Evolutionary conservation across 768 basidiomycete species (phyloP).

Genomic region (Xanthoconium purpureum): DNA sequence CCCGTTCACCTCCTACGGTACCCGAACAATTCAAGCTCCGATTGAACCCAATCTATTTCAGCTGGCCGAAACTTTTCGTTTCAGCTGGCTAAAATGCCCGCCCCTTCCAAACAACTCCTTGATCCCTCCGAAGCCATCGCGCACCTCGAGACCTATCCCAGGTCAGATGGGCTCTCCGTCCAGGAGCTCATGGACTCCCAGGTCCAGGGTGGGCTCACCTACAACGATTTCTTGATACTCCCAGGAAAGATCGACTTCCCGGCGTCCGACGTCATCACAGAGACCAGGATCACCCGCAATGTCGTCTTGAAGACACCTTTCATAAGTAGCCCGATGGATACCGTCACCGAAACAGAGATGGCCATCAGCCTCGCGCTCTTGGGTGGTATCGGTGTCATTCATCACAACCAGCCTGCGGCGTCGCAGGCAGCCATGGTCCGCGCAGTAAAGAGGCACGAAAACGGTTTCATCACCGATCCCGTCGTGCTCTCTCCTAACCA

Average conservation of each 20-base stretch:
- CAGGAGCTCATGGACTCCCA: conserved; percentile 84
- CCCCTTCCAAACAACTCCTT: conserved; percentile 43
- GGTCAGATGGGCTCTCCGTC: conserved; percentile 80
- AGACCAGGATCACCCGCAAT: conserved; percentile 87
- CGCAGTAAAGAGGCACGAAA: conserved; percentile 97
- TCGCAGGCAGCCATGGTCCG: conserved; percentile 96
- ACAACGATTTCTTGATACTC: conserved; percentile 94
- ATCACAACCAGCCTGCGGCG: conserved; percentile 86
- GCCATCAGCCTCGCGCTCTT: conserved; percentile 91
- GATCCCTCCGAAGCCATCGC: conserved; percentile 71
- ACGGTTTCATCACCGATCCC: conserved; percentile 96
- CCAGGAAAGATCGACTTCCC: conserved; percentile 96
- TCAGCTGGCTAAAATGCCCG: conserved; percentile 34
- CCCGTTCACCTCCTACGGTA: too few relatives aligned
- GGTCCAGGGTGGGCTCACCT: conserved; percentile 88
- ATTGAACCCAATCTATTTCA: conserved; percentile 10
- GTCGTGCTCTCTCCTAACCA: conserved; percentile 79
- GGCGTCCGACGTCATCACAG: conserved; percentile 73
- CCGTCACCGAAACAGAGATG: conserved; percentile 95
- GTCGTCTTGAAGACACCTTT: conserved; percentile 93
- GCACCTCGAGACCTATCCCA: conserved; percentile 67
- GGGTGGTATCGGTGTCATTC: conserved; percentile 97
- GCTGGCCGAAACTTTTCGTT: background rate
- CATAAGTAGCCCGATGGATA: conserved; percentile 99
- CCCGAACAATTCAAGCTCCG: conserved; percentile 14